These are phyloP conservation scores for Metschnikowia dekortorum DNA, from an alignment of 805 yeast species.

Conservation along the genomic window DNA sequence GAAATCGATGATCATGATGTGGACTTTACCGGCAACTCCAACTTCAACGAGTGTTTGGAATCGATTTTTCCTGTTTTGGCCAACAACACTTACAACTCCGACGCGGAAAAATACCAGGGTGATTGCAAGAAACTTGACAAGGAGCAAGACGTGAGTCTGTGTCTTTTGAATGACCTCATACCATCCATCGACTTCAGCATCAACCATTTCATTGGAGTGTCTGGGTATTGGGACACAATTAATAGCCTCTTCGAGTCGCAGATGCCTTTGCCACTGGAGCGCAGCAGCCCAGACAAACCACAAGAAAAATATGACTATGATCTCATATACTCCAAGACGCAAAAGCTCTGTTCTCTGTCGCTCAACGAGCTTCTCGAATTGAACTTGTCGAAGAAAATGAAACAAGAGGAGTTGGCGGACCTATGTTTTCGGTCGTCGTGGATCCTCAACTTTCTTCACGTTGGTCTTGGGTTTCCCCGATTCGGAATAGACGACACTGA, in stretches of 20 bases:
- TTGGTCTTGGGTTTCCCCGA: conserved; percentile 57
- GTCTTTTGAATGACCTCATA: conserved; percentile 48
- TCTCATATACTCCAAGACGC: conserved; percentile 40
- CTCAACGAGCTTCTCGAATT: conserved; percentile 34
- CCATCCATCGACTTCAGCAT: conserved; percentile 57
- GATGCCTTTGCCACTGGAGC: not conserved
- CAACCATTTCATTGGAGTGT: conserved; percentile 58
- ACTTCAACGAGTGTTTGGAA: conserved; percentile 45
- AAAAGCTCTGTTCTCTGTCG: conserved; percentile 43
- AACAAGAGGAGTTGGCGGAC: conserved; percentile 44
- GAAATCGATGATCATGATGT: conserved; percentile 22
- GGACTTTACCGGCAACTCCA: conserved; percentile 49
- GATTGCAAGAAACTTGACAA: conserved; percentile 32
- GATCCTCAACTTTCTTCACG: conserved; percentile 52
- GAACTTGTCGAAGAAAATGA: conserved; percentile 30
- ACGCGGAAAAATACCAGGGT: conserved; percentile 16
- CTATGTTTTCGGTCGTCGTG: conserved; percentile 62
- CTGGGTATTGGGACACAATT: conserved; percentile 64
- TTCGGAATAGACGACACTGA: conserved; percentile 36
- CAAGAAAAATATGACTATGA: conserved; percentile 40
- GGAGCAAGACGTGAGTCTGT: conserved; percentile 36
- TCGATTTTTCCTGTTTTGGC: conserved; percentile 45
- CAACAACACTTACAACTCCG: conserved; percentile 24
- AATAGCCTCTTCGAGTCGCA: conserved; percentile 37
- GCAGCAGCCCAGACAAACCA: conserved; percentile 15